Conservation (phyloP, 1,284 basidiomycete genomes). For the Mixia osmundae region DNA sequence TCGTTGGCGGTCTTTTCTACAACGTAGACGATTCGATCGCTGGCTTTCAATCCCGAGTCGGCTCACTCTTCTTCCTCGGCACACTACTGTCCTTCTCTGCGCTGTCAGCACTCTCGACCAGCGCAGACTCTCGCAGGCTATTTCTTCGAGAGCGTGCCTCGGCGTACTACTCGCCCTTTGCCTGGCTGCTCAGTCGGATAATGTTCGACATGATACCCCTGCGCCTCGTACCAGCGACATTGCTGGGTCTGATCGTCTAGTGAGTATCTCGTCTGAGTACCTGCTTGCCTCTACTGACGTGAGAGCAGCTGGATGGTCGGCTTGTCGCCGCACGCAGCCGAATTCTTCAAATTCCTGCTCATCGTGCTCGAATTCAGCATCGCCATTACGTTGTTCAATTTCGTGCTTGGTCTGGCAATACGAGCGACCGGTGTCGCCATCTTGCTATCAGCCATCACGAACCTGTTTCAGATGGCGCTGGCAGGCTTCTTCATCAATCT, state of each 20-base stretch:
- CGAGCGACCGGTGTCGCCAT: slow-evolving; percentile 67
- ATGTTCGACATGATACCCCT: slow-evolving; percentile 65
- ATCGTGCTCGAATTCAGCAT: slow-evolving; percentile 51
- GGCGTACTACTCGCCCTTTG: slow-evolving; percentile 35
- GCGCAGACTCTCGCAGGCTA: slow-evolving; percentile 51
- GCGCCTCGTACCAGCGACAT: slow-evolving; percentile 56
- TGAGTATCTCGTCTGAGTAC: slow-evolving; percentile 21
- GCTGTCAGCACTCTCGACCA: slow-evolving; percentile 61
- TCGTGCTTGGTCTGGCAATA: slow-evolving; percentile 56
- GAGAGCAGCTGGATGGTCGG: slow-evolving; percentile 54
- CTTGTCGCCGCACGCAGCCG: slow-evolving; percentile 37
- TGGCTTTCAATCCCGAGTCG: slow-evolving; percentile 51
- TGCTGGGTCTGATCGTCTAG: slow-evolving; percentile 50
- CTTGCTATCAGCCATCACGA: slow-evolving; percentile 30
- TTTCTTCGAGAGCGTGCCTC: slow-evolving; percentile 61
- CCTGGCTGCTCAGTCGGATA: slow-evolving; percentile 63
- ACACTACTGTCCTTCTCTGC: slow-evolving; percentile 49
- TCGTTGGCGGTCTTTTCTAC: slow-evolving; percentile 52
- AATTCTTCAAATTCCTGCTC: slow-evolving; percentile 62
- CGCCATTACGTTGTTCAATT: slow-evolving; percentile 65
- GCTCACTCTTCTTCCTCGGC: slow-evolving; percentile 64
- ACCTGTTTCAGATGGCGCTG: slow-evolving; percentile 16
- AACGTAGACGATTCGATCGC: slow-evolving; percentile 53
- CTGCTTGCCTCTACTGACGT: not conserved
- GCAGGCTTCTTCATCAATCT: slow-evolving; percentile 47